Evolutionary conservation across 78 protist species (phyloP).

Genomic region (Guillardia theta): DNA sequence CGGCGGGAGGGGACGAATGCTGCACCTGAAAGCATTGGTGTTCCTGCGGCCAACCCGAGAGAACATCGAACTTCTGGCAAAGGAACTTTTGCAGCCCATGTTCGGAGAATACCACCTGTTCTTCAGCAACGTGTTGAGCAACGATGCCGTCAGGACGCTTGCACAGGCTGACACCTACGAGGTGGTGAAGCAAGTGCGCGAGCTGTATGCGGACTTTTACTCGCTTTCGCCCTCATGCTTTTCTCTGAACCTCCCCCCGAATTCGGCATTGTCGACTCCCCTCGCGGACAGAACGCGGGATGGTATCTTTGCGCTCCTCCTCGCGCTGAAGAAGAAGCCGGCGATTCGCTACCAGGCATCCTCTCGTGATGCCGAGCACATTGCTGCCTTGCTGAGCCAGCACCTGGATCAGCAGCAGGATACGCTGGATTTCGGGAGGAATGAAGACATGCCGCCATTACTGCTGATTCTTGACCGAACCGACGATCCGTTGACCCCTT

Average conservation of each 20-base stretch:
- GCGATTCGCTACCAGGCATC: slow-evolving; percentile 58
- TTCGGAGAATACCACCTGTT: slow-evolving; percentile 83
- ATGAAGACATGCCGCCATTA: slow-evolving; percentile 64
- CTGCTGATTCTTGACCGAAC: slow-evolving; percentile 89
- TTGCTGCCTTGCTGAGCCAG: slow-evolving; percentile 50
- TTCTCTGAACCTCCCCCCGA: not conserved
- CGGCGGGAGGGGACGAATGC: slow-evolving; percentile 62
- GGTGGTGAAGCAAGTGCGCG: slow-evolving; percentile 75
- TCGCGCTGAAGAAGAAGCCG: slow-evolving; percentile 64
- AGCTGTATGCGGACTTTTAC: slow-evolving; percentile 83
- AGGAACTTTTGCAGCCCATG: slow-evolving; percentile 71
- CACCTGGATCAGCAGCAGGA: slow-evolving; percentile 59
- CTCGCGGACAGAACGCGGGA: slow-evolving; percentile 9
- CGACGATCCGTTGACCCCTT: slow-evolving; percentile 81
- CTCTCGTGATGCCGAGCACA: not conserved
- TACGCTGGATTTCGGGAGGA: slow-evolving; percentile 73
- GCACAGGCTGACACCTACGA: slow-evolving; percentile 89
- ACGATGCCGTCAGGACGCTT: slow-evolving; percentile 56
- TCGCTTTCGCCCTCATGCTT: slow-evolving; percentile 73
- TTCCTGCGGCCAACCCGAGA: slow-evolving; percentile 85
- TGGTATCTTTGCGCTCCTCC: slow-evolving; percentile 52
- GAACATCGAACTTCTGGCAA: slow-evolving; percentile 57
- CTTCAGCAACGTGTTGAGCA: slow-evolving; percentile 79
- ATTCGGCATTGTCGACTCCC: not conserved
- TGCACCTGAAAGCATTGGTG: slow-evolving; percentile 78